A percentile compares a stretch with the other conserved stretches of the same genome.
These are phyloP conservation scores for Blastobotrys capitulatus DNA, from an alignment of 1,139 yeast species.

Conservation along the genomic window DNA sequence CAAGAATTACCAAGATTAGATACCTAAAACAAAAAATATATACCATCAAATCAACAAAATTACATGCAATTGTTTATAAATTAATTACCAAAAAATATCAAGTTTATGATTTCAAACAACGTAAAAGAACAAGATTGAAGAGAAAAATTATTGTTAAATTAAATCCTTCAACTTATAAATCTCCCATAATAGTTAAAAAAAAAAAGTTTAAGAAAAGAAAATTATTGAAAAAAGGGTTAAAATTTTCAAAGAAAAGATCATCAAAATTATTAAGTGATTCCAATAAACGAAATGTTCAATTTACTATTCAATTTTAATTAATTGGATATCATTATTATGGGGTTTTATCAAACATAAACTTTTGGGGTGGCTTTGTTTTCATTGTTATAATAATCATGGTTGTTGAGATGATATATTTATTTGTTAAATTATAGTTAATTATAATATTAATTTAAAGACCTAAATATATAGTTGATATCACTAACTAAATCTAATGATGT, in stretches of 20 bases:
- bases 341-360: too few species aligned
- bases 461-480: too few species aligned
- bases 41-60: not conserved
- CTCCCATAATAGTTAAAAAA: not conserved
- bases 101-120: not conserved
- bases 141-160: not conserved
- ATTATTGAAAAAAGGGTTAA: not conserved
- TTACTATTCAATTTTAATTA: not conserved
- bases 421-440: too few species aligned
- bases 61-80: not conserved
- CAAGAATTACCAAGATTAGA: not conserved
- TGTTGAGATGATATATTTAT: too few species aligned
- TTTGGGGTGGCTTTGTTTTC: too few species aligned
- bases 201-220: not conserved
- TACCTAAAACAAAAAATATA: not conserved
- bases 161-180: not conserved
- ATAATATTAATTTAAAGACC: too few species aligned
- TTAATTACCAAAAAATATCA: not conserved
- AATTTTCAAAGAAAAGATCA: not conserved
- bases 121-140: not conserved
- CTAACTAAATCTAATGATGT: too few species aligned
- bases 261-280: not conserved
- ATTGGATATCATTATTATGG: too few species aligned
- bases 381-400: too few species aligned
- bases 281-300: not conserved